These are phyloP conservation scores for Xylaria longipes DNA, from an alignment of 495 filamentous ascomycete genomes.

Conservation along the genomic window DNA sequence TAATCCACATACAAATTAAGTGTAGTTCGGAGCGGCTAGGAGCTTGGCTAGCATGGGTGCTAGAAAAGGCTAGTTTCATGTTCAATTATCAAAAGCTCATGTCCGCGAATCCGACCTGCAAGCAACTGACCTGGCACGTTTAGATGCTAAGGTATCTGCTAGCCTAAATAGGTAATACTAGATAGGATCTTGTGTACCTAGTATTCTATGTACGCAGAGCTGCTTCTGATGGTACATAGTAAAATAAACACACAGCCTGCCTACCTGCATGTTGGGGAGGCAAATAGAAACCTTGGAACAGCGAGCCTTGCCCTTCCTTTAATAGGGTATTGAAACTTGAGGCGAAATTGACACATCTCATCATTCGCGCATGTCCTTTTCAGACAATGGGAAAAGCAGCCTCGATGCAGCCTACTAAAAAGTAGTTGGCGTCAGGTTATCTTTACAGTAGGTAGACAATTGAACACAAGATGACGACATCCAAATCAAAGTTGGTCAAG, in stretches of 20 bases:
- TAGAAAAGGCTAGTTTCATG: too few species aligned
- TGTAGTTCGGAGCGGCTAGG: too few species aligned
- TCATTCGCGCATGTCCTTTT: not conserved
- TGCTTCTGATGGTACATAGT: not conserved
- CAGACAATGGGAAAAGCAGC: not conserved
- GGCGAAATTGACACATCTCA: not conserved
- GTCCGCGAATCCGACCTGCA: too few species aligned
- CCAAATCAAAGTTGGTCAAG: conserved; percentile 10
- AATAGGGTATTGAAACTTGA: not conserved
- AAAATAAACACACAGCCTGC: not conserved
- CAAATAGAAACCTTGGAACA: not conserved
- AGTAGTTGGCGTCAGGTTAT: conserved; percentile 2
- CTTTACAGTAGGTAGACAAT: conserved; percentile 1
- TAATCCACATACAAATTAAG: too few species aligned
- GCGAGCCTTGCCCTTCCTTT: not conserved
- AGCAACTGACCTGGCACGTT: too few species aligned
- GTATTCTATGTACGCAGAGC: not conserved
- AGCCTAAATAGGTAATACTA: not conserved
- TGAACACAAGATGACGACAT: conserved; percentile 15
- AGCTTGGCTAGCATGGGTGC: too few species aligned
- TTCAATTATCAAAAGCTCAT: too few species aligned
- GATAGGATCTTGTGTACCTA: not conserved
- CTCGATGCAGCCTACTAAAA: not conserved
- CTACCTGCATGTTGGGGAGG: not conserved
- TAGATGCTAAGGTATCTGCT: not conserved